A percentile compares a stretch with the other conserved stretches of the same genome.
These are phyloP conservation scores for Torulaspora quercuum DNA, from an alignment of 805 yeast species.

Conservation along the genomic window DNA sequence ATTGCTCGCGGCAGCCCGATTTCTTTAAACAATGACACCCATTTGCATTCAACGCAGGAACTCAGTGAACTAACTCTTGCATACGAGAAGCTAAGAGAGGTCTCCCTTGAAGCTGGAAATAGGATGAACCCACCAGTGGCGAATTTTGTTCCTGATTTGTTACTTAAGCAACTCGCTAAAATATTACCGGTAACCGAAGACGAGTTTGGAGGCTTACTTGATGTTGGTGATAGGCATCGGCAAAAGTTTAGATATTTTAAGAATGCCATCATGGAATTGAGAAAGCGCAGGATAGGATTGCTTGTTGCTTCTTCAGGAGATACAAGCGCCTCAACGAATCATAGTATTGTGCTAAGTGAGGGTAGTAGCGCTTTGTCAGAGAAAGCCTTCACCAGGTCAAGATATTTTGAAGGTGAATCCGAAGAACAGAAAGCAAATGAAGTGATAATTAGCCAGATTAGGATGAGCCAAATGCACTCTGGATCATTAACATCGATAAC, in stretches of 20 bases:
- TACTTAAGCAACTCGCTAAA: conserved; percentile 27
- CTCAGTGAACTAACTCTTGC: conserved; percentile 24
- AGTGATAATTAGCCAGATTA: conserved; percentile 23
- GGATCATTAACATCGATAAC: conserved; percentile 6
- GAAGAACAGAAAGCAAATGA: conserved; percentile 20
- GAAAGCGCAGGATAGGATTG: conserved; percentile 20
- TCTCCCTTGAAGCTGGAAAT: conserved; percentile 23
- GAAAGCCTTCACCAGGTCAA: conserved; percentile 18
- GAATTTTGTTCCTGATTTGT: conserved; percentile 26
- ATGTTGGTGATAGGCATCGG: conserved; percentile 19
- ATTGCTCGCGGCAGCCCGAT: conserved; percentile 13
- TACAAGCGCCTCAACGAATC: conserved; percentile 8
- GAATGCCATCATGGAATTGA: conserved; percentile 22
- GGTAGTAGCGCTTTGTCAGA: conserved; percentile 19
- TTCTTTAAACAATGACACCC: conserved; percentile 13
- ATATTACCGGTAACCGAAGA: conserved; percentile 27
- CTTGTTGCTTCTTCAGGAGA: conserved; percentile 8
- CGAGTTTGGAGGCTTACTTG: conserved; percentile 26
- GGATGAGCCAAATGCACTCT: conserved; percentile 15
- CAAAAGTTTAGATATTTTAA: conserved; percentile 27
- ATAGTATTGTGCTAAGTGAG: conserved; percentile 18
- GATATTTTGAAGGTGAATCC: conserved; percentile 18
- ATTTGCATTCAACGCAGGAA: conserved; percentile 25
- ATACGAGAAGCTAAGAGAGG: conserved; percentile 25
- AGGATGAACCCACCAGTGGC: conserved; percentile 26